Percentiles rank a stretch among this genome's conserved stretches.
Conservation (phyloP, 1,284 basidiomycete genomes). For the Papiliotrema terrestris region DNA sequence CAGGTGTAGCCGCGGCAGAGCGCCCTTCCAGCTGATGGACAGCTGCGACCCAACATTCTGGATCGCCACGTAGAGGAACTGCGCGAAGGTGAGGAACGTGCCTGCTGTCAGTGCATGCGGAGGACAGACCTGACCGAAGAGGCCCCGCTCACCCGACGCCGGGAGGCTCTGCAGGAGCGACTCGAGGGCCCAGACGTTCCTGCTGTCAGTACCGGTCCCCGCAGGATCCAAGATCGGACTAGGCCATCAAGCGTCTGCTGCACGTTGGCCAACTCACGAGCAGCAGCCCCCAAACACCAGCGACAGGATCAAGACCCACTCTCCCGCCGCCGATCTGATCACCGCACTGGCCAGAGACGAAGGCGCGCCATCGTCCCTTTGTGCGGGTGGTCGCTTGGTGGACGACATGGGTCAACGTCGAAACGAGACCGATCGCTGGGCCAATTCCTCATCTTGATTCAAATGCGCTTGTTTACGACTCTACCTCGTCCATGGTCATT, state of each 20-base stretch:
- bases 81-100: conserved; percentile 76
- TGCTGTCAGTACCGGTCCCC: conserved; percentile 2
- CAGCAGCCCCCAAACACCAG: conserved; percentile 79
- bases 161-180: conserved; percentile 64
- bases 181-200: conserved; percentile 53
- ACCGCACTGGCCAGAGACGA: conserved; percentile 2
- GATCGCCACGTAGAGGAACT: conserved; percentile 72
- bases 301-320: conserved; percentile 61
- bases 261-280: conserved; percentile 54
- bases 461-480: background rate
- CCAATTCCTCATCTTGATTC: background rate
- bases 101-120: conserved; percentile 53
- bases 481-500: conserved; percentile 11
- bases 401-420: background rate
- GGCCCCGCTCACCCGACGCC: conserved; percentile 57
- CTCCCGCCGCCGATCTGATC: conserved; percentile 30
- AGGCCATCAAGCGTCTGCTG: too few species aligned
- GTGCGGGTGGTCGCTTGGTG: background rate
- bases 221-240: too few species aligned
- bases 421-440: background rate
- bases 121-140: background rate
- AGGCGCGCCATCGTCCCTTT: background rate
- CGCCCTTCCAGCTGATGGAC: conserved; percentile 8
- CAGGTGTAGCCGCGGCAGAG: conserved; percentile 12
- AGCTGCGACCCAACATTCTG: conserved; percentile 43